Percentiles rank a stretch among this genome's conserved stretches.
phyloP scores from a whole-genome alignment of 768 basidiomycete genomes.

The Termitomyces sp. region DNA sequence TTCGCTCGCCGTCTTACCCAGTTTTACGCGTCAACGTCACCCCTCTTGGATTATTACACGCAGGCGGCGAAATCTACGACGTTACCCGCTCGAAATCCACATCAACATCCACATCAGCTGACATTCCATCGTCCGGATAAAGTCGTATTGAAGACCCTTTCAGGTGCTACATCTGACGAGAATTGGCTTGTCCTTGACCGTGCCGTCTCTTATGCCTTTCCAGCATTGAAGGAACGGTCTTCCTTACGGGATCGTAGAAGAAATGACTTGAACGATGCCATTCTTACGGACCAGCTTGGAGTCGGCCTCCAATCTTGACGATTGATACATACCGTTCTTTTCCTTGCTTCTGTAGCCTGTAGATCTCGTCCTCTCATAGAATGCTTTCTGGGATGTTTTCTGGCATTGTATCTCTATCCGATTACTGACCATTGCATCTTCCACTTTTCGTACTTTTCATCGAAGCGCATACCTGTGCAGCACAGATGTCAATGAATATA shows the following conservation, averaged over 20 bases:
- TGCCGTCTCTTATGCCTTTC: slow-evolving; percentile 51
- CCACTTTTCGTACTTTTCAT: slow-evolving; percentile 17
- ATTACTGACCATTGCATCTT: background rate
- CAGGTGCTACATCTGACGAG: slow-evolving; percentile 77
- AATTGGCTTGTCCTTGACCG: slow-evolving; percentile 84
- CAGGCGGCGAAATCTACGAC: slow-evolving; percentile 20
- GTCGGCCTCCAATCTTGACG: slow-evolving; percentile 12
- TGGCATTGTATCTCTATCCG: slow-evolving; percentile 9
- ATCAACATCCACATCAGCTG: slow-evolving; percentile 48
- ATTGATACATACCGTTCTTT: background rate
- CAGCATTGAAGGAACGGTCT: slow-evolving; percentile 47
- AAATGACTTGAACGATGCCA: slow-evolving; percentile 50
- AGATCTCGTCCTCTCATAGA: background rate
- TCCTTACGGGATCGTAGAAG: slow-evolving; percentile 34
- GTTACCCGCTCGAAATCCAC: slow-evolving; percentile 20
- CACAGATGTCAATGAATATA: background rate
- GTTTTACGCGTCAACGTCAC: slow-evolving; percentile 78
- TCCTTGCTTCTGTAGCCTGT: slow-evolving; percentile 1
- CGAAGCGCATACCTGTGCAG: slow-evolving; percentile 52
- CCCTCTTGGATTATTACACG: slow-evolving; percentile 69
- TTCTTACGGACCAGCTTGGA: slow-evolving; percentile 28
- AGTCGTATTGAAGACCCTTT: slow-evolving; percentile 52
- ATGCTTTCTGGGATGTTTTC: background rate
- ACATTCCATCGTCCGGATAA: slow-evolving; percentile 37
- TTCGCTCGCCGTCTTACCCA: slow-evolving; percentile 70